phyloP scores from a whole-genome alignment of 2,329 filamentous ascomycete species.

The Periconia sp. region DNA sequence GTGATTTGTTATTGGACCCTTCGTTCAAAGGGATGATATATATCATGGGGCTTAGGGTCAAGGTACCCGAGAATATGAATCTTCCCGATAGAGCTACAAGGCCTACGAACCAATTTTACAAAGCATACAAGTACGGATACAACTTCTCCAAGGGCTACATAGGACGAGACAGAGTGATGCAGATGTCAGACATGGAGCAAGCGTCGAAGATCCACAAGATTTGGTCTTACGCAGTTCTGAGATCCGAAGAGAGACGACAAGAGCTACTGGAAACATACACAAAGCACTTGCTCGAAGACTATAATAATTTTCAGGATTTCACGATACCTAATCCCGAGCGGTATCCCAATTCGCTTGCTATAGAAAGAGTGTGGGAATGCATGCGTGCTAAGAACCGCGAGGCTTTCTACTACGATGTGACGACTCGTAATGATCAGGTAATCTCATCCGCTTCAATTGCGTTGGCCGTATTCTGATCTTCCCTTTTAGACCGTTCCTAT shows the following conservation, averaged over 20 bases:
- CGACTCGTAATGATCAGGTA: not conserved
- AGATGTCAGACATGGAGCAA: not conserved
- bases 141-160: slow-evolving; percentile 11
- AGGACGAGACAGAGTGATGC: slow-evolving; percentile 8
- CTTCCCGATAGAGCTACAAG: too few species aligned
- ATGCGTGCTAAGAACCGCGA: not conserved
- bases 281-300: not conserved
- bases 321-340: too few species aligned
- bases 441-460: not conserved
- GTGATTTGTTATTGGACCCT: slow-evolving; percentile 10
- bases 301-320: not conserved
- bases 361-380: not conserved
- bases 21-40: slow-evolving; percentile 9
- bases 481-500: not conserved
- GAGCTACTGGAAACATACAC: not conserved
- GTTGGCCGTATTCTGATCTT: not conserved
- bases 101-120: too few species aligned
- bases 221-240: slow-evolving; percentile 6
- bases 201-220: not conserved
- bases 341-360: not conserved
- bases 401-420: not conserved
- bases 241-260: not conserved
- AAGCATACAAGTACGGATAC: slow-evolving; percentile 15
- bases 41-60: slow-evolving; percentile 9
- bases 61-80: too few species aligned